Percentiles rank a stretch among this genome's conserved stretches.
Evolutionary conservation across 176 grass and related monocot genomes (phyloP).

Genomic region (Aechmea fasciata): DNA sequence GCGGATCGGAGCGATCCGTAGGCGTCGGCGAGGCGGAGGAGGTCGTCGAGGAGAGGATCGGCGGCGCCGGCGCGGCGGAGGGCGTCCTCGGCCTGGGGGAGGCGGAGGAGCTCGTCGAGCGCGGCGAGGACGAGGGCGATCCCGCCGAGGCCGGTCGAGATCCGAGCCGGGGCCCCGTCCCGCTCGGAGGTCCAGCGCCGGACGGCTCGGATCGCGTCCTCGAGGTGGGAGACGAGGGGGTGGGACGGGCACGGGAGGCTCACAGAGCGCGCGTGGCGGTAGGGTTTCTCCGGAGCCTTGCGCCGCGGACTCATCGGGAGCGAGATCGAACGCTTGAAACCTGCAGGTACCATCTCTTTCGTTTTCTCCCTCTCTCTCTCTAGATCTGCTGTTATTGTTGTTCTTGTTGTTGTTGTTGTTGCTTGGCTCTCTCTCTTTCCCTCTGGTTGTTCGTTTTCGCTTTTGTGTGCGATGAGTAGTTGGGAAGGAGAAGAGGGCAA

Average conservation of each 20-base stretch:
- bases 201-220: constrained; percentile 23
- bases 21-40: constrained; percentile 65
- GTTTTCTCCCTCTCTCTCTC: background rate
- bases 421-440: background rate
- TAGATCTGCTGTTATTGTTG: background rate
- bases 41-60: constrained; percentile 25
- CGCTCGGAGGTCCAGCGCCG: constrained; percentile 13
- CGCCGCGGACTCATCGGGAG: background rate
- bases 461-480: background rate
- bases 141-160: constrained; percentile 23
- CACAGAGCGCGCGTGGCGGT: constrained; percentile 30
- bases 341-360: constrained; percentile 46
- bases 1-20: constrained; percentile 38
- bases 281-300: constrained; percentile 1
- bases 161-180: background rate
- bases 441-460: background rate
- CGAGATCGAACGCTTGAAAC: constrained; percentile 54
- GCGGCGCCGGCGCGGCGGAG: constrained; percentile 8
- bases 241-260: constrained; percentile 38
- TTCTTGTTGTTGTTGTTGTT: too few species aligned
- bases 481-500: background rate
- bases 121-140: constrained; percentile 20
- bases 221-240: constrained; percentile 23
- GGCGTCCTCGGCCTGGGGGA: constrained; percentile 25
- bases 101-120: constrained; percentile 29